Evolutionary conservation across 2,329 filamentous ascomycete species (phyloP).

Genomic region (Hypoxylon sp.): DNA sequence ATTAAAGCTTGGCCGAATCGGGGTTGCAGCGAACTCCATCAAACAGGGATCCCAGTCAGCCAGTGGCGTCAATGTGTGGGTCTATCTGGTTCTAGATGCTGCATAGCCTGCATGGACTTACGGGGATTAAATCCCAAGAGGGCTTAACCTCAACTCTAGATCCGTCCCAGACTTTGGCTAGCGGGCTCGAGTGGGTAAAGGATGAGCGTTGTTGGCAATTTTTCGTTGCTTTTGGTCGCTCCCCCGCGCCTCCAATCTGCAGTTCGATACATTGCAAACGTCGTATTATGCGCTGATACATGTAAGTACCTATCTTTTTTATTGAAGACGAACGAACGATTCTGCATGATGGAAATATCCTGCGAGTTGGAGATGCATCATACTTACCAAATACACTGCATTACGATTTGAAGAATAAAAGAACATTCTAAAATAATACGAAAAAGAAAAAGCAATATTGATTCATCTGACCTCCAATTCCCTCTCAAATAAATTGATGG

Average conservation of each 20-base stretch:
- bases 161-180: conserved; percentile 22
- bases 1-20: conserved; percentile 20
- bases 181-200: conserved; percentile 1
- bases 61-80: conserved; percentile 22
- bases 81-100: conserved; percentile 31
- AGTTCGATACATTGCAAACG: conserved; percentile 1
- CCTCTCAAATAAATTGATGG: too few species aligned
- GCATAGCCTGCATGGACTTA: conserved; percentile 31
- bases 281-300: too few species aligned
- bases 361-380: conserved; percentile 1
- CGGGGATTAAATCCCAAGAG: conserved; percentile 32
- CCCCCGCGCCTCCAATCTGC: conserved; percentile 17
- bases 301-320: too few species aligned
- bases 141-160: conserved; percentile 31
- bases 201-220: conserved; percentile 9
- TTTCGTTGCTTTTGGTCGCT: neutral
- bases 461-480: neutral
- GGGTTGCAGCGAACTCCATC: conserved; percentile 11
- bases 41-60: conserved; percentile 15
- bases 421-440: too few species aligned
- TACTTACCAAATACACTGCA: conserved; percentile 2
- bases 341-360: neutral
- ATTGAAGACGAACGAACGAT: too few species aligned
- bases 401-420: too few species aligned
- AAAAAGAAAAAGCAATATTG: conserved; percentile 1